Base-by-base conservation (phyloP, 2,329 filamentous ascomycete genomes). In the Diplodia corticola region DNA sequence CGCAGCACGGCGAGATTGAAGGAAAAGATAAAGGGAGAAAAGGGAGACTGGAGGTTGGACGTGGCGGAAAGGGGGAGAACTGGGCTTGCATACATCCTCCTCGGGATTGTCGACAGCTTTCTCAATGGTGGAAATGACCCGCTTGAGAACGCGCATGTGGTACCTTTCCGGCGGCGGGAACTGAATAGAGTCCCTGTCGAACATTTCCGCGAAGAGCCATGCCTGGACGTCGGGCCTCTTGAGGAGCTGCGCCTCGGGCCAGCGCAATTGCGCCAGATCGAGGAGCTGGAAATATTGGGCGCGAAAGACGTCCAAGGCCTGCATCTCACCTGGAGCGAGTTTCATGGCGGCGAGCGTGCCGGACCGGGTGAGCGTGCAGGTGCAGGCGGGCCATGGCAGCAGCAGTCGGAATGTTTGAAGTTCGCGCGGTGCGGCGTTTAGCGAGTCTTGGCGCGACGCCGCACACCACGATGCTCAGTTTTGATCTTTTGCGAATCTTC, bases 241-340 rank as follows among this genome's bases (percentile, higher is more conserved):
- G 30, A 97, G 81, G 15, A 85, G 74, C 26, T 82, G 72, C 24
- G 81, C 78, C 26, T 84, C 78, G 1, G 92, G 93, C 75, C 89
- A 90, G 55, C 85, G 83, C 40, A 94, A 80, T 30, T 82, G 75
- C 7, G 82, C 76, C 0, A 82, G 80, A 54, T 93, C 83, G 49
- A 88, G 87, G 2, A 93, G 81, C 75, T 97, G 93, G 37, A 94
- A 84, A 74, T 92, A 96, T 75, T 97, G 93, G 68, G 85, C 84
- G 70, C 86, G 88, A 74, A 93, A 88, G 20, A 79, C 73, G 70
- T 74, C 70, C 71, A 79, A 69, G 7, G 49, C 53, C 69, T 66
- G 67, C 69, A 70, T 69, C 72, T 74, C 55, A 26, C 35, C 49
- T 22, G 64, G 22, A n/a, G 63, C 46, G 17, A 35, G 20, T 20